These are phyloP conservation scores for Chiua virens DNA, from an alignment of 768 basidiomycete genomes.

Conservation along the genomic window DNA sequence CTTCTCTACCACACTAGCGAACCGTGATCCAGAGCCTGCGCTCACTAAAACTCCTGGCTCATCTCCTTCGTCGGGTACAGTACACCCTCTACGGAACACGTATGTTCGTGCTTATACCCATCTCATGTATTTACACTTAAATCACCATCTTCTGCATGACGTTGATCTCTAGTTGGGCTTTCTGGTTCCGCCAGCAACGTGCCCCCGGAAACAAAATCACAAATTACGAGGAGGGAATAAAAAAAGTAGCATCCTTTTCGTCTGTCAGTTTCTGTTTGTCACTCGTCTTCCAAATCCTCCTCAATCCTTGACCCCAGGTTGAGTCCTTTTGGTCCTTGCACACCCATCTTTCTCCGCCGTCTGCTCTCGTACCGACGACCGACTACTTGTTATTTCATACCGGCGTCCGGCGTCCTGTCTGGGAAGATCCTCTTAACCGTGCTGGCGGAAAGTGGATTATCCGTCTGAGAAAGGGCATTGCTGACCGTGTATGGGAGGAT, in stretches of 20 bases:
- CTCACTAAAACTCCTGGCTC: slow-evolving; percentile 40
- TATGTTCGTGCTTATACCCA: slow-evolving; percentile 53
- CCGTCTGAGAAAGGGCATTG: slow-evolving; percentile 85
- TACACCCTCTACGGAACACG: slow-evolving; percentile 84
- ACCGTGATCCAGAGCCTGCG: slow-evolving; percentile 32
- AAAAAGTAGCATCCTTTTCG: slow-evolving; percentile 86
- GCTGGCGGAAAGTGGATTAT: slow-evolving; percentile 95
- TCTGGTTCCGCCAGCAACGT: slow-evolving; percentile 91
- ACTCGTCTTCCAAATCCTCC: neutral
- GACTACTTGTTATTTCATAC: slow-evolving; percentile 93
- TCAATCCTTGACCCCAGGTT: slow-evolving; percentile 48
- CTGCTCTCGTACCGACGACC: slow-evolving; percentile 81
- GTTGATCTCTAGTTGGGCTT: slow-evolving; percentile 67
- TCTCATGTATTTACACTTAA: slow-evolving; percentile 7
- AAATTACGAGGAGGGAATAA: slow-evolving; percentile 94
- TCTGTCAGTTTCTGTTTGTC: slow-evolving; percentile 52
- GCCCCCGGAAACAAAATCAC: slow-evolving; percentile 86
- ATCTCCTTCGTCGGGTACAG: slow-evolving; percentile 32
- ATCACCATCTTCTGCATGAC: slow-evolving; percentile 17
- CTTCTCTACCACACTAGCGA: slow-evolving; percentile 64
- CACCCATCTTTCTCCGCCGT: slow-evolving; percentile 88
- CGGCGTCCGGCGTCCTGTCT: slow-evolving; percentile 83
- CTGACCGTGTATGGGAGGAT: slow-evolving; percentile 91
- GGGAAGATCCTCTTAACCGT: slow-evolving; percentile 92
- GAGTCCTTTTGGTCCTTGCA: slow-evolving; percentile 96